phyloP scores from a whole-genome alignment of 192 early-diverging fungal genomes.

The Anaeromyces robustus region DNA sequence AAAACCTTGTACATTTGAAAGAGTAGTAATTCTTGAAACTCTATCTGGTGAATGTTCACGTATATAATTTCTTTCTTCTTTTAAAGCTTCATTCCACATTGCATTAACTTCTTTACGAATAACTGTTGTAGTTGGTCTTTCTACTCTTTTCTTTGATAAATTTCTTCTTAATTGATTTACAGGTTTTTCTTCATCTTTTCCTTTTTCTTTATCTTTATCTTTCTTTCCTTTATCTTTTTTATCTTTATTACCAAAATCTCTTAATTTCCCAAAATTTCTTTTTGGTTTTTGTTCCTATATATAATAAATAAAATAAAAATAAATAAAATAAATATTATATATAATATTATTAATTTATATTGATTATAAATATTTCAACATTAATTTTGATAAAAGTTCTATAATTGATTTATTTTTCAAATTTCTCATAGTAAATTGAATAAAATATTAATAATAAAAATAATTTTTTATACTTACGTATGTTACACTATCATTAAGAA shows the following conservation, averaged over 20 bases:
- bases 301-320: background rate
- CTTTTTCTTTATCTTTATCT: background rate
- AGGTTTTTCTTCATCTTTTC: too few relatives aligned
- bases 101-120: background rate
- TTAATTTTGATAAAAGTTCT: too few relatives aligned
- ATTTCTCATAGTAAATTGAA: too few relatives aligned
- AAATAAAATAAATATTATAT: too few relatives aligned
- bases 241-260: background rate
- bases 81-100: background rate
- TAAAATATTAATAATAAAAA: background rate
- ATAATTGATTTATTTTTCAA: too few relatives aligned
- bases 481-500: too few relatives aligned
- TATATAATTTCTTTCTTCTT: background rate
- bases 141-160: background rate
- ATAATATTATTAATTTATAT: too few relatives aligned
- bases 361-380: too few relatives aligned
- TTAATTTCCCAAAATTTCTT: background rate
- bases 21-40: background rate
- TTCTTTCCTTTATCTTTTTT: background rate
- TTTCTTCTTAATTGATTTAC: background rate
- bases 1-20: background rate
- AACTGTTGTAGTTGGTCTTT: background rate
- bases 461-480: background rate
- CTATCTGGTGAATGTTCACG: background rate
- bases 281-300: background rate